phyloP scores from a whole-genome alignment of 495 filamentous ascomycete genomes.

The Margaritispora aquatica region DNA sequence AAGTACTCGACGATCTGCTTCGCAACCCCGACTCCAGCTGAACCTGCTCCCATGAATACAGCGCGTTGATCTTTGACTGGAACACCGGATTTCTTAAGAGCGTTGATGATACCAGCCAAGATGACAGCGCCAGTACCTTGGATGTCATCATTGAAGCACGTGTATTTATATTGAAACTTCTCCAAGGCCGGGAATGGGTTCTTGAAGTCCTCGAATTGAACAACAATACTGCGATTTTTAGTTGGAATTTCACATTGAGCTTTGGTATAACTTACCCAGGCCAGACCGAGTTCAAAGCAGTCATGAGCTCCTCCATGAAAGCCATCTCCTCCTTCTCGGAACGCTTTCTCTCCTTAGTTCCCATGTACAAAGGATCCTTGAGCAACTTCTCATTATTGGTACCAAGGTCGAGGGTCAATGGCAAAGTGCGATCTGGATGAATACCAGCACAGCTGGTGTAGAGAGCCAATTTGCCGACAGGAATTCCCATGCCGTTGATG shows the following conservation, averaged over 20 bases:
- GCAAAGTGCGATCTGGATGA: conserved; percentile 65
- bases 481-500: conserved; percentile 81
- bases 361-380: conserved; percentile 75
- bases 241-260: background rate
- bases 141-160: conserved; percentile 81
- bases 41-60: conserved; percentile 74
- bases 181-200: conserved; percentile 77
- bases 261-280: conserved; percentile 47
- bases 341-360: conserved; percentile 61
- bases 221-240: conserved; percentile 53
- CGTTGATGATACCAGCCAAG: conserved; percentile 70
- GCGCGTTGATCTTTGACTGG: conserved; percentile 68
- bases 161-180: conserved; percentile 63
- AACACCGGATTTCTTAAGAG: conserved; percentile 59
- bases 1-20: conserved; percentile 76
- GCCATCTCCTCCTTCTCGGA: conserved; percentile 62
- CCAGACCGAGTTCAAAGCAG: conserved; percentile 69
- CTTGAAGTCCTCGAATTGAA: conserved; percentile 85
- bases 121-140: conserved; percentile 80
- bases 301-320: conserved; percentile 78
- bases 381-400: conserved; percentile 65
- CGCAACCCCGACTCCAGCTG: conserved; percentile 72
- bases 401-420: conserved; percentile 69
- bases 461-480: conserved; percentile 69
- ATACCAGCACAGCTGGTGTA: conserved; percentile 79